Evolutionary conservation across 139 green algal genomes (phyloP).

Genomic region (Chlorella vulgaris): DNA sequence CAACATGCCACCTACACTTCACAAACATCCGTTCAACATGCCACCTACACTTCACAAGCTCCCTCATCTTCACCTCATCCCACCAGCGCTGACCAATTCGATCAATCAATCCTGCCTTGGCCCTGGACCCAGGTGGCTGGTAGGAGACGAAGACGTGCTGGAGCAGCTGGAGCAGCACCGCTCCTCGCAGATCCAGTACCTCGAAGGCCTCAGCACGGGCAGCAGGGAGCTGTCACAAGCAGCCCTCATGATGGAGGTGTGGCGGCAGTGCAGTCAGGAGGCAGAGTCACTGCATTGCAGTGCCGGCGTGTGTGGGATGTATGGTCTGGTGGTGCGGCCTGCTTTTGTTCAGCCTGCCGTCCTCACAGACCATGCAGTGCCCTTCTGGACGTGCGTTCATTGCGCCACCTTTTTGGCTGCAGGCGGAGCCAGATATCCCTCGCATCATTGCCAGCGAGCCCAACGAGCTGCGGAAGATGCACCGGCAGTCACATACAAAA

Average conservation of each 20-base stretch:
- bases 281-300: background rate
- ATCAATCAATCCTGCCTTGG: background rate
- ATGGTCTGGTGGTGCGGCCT: background rate
- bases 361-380: no score
- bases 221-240: background rate
- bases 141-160: constrained; percentile 28
- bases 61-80: no score
- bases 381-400: background rate
- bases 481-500: background rate
- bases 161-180: constrained; percentile 24
- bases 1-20: no score
- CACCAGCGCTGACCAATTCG: no score
- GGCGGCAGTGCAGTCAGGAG: background rate
- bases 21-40: no score
- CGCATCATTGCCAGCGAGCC: background rate
- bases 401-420: background rate
- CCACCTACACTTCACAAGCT: no score
- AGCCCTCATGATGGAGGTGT: constrained; percentile 2
- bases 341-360: no score
- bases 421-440: constrained; percentile 38
- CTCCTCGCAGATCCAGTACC: background rate
- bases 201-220: background rate
- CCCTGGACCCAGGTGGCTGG: constrained; percentile 16
- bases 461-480: background rate
- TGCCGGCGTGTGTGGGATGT: background rate